phyloP scores from a whole-genome alignment of 1,284 basidiomycete species.

The Malassezia psittaci region DNA sequence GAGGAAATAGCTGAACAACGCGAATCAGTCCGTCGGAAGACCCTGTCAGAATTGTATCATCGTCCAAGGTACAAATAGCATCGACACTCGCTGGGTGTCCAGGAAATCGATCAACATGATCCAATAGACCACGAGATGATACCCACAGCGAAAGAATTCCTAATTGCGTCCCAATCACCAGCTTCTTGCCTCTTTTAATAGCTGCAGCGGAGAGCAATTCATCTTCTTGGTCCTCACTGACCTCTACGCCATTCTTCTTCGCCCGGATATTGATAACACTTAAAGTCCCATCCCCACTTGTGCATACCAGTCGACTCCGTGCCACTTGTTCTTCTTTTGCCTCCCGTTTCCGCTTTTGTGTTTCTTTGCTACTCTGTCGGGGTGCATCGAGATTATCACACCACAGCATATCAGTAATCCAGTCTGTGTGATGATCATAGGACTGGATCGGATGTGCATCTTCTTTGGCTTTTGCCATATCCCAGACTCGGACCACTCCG shows the following conservation, averaged over 20 bases:
- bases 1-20: conserved; percentile 78
- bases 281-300: conserved; percentile 73
- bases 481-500: conserved; percentile 88
- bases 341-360: conserved; percentile 18
- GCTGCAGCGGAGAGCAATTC: conserved; percentile 74
- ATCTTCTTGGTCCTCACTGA: conserved; percentile 86
- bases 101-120: conserved; percentile 84
- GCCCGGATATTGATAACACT: conserved; percentile 64
- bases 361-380: conserved; percentile 3
- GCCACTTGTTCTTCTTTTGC: conserved; percentile 6
- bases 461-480: conserved; percentile 56
- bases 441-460: conserved; percentile 51
- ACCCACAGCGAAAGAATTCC: conserved; percentile 88
- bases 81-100: conserved; percentile 63
- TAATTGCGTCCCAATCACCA: conserved; percentile 77
- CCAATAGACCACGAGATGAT: conserved; percentile 71
- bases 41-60: conserved; percentile 66
- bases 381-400: conserved; percentile 23
- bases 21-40: conserved; percentile 85
- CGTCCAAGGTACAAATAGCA: conserved; percentile 59
- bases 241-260: conserved; percentile 58
- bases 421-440: conserved; percentile 85
- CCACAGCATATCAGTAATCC: conserved; percentile 86
- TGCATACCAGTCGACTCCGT: conserved; percentile 30
- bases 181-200: conserved; percentile 71